These are phyloP conservation scores for Aspergillus campestris DNA, from an alignment of 495 filamentous ascomycete genomes.

Conservation along the genomic window DNA sequence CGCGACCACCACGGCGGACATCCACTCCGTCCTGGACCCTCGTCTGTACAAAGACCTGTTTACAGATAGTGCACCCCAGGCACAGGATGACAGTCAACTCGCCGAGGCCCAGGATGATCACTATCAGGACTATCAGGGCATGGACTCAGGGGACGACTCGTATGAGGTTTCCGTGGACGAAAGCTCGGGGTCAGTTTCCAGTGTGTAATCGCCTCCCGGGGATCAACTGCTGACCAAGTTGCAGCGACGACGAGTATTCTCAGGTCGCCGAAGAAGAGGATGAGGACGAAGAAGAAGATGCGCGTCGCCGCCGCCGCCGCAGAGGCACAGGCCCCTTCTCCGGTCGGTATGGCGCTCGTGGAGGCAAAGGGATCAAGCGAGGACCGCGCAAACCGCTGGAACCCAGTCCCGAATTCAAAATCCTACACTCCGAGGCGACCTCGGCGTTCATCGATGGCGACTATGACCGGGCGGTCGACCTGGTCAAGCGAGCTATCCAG, in stretches of 20 bases:
- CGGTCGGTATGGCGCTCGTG: constrained; percentile 36
- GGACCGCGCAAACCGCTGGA: constrained; percentile 67
- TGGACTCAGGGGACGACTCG: constrained; percentile 16
- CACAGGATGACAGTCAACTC: constrained; percentile 1
- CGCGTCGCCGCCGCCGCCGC: constrained; percentile 22
- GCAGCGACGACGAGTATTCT: constrained; percentile 19
- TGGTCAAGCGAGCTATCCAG: constrained; percentile 61
- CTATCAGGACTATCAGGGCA: constrained; percentile 1
- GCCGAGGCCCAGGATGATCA: constrained; percentile 5
- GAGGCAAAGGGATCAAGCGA: constrained; percentile 43
- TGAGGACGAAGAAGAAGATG: constrained; percentile 25
- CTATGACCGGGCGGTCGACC: constrained; percentile 53
- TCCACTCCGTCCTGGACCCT: constrained; percentile 32
- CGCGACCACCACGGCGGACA: constrained; percentile 6
- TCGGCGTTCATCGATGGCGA: constrained; percentile 59
- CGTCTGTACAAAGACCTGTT: constrained; percentile 28
- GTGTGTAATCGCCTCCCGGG: too few species aligned
- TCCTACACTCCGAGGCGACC: constrained; percentile 59
- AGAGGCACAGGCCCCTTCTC: constrained; percentile 33
- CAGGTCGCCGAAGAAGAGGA: constrained; percentile 9
- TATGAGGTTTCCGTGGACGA: constrained; percentile 20
- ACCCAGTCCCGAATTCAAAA: constrained; percentile 66
- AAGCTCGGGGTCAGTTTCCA: constrained; percentile 10
- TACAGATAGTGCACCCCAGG: constrained; percentile 6
- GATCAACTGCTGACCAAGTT: background rate